These are phyloP conservation scores for Funneliformis caledonium DNA, from an alignment of 371 early-diverging fungal species.

Conservation along the genomic window DNA sequence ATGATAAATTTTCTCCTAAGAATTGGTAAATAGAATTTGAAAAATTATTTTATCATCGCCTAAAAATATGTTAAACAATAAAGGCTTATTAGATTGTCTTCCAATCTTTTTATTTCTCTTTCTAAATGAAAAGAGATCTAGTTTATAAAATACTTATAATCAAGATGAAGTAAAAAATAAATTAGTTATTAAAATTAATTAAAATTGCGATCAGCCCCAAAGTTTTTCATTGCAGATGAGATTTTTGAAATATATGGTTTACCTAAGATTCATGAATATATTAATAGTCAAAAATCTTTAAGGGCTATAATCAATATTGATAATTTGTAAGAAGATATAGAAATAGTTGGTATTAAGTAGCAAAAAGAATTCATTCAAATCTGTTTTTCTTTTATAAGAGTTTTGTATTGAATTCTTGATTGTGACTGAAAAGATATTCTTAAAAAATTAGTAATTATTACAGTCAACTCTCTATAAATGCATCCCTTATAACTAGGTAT, in stretches of 20 bases:
- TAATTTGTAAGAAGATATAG: slow-evolving; percentile 17
- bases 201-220: not conserved
- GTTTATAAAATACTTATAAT: not conserved
- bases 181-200: not conserved
- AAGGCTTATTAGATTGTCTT: slow-evolving; percentile 9
- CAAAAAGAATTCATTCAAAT: slow-evolving; percentile 14
- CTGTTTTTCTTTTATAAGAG: slow-evolving; percentile 29
- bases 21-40: slow-evolving; percentile 8
- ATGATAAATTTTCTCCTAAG: not conserved
- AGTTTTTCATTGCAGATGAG: slow-evolving; percentile 27
- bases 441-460: not conserved
- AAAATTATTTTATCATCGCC: slow-evolving; percentile 7
- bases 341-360: not conserved
- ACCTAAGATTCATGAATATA: not conserved
- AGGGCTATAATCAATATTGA: slow-evolving; percentile 23
- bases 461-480: too few species aligned
- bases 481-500: too few species aligned
- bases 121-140: not conserved
- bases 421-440: not conserved
- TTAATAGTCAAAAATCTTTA: not conserved
- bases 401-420: not conserved
- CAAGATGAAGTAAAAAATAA: not conserved
- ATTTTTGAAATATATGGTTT: slow-evolving; percentile 18
- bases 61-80: slow-evolving; percentile 29
- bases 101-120: not conserved